phyloP scores from a whole-genome alignment of 2,329 filamentous ascomycete genomes.

The Rutstroemia sp. region DNA sequence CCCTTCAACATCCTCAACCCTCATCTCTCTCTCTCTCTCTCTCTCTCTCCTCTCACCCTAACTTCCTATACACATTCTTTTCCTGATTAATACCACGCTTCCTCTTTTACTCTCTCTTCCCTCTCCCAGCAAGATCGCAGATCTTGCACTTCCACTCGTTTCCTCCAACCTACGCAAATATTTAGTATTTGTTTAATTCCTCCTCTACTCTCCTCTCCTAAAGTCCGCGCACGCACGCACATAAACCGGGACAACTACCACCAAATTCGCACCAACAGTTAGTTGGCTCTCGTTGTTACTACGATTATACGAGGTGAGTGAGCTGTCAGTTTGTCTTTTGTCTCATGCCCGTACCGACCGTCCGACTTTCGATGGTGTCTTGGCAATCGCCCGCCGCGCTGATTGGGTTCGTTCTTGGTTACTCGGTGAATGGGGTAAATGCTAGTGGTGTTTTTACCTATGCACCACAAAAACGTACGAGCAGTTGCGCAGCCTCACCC shows the following conservation, averaged over 20 bases:
- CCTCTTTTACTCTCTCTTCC: not conserved
- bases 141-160: not conserved
- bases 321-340: too few species aligned
- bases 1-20: too few species aligned
- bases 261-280: too few species aligned
- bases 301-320: too few species aligned
- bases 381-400: too few species aligned
- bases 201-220: not conserved
- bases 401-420: not conserved
- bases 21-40: too few species aligned
- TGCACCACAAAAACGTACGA: too few species aligned
- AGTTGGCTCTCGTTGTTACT: too few species aligned
- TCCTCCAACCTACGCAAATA: not conserved
- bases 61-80: not conserved
- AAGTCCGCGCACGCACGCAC: not conserved
- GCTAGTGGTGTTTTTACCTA: not conserved
- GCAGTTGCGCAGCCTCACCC: not conserved
- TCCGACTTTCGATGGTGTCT: too few species aligned
- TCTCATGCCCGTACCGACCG: too few species aligned
- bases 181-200: not conserved
- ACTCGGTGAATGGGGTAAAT: constrained; percentile 2
- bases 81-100: not conserved
- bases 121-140: not conserved
- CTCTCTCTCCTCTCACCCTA: too few species aligned
- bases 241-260: too few species aligned